Base-by-base conservation (phyloP, 257 asterid genomes). In the Marsdenia floribunda region DNA sequence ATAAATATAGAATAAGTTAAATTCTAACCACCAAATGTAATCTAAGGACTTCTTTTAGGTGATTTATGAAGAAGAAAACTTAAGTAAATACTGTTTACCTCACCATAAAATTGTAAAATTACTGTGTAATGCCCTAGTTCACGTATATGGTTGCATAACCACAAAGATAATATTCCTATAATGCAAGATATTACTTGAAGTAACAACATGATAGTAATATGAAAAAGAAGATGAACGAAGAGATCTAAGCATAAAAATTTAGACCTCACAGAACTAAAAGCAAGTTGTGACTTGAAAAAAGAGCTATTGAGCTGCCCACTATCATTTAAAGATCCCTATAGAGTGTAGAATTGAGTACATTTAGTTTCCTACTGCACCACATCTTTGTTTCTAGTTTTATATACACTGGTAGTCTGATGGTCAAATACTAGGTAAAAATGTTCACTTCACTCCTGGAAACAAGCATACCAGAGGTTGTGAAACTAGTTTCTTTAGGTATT, bases 401-500 rank as follows among this genome's bases (percentile, higher is more conserved):
- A 18, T 8, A 14, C 26, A 24, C 53, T 3, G 46, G 46, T 44
- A 7, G 47, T 54, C 15, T 44, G 59, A 13, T 14, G 59, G n/a
- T 26, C 50, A 44, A 70, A 29, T 68, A 42, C 74, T 26, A 2
- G 40, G 52, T 10, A 42, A 22, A 72, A 26, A 6, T 44, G 49
- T 40, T 52, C 42, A 53, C 21, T 38, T 42, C 2, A 46, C 16
- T 53, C 50, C 26, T 6, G 38, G 21, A 12, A 19, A 76, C 40
- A 60, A 46, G 70, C 68, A 76, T 80, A 91, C 98, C 82, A 65
- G 57, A 76, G 98, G 98, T 52, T 82, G 85, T 14, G 93, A 89
- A 44, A 88, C 93, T 63, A 82, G 89, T 26, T 73, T 86, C 83
- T 89, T 94, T 72, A 79, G 81, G 79, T 71, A 90, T 73, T 89